Base-by-base conservation (phyloP, 1,139 yeast species). In the Taphrina communis region DNA sequence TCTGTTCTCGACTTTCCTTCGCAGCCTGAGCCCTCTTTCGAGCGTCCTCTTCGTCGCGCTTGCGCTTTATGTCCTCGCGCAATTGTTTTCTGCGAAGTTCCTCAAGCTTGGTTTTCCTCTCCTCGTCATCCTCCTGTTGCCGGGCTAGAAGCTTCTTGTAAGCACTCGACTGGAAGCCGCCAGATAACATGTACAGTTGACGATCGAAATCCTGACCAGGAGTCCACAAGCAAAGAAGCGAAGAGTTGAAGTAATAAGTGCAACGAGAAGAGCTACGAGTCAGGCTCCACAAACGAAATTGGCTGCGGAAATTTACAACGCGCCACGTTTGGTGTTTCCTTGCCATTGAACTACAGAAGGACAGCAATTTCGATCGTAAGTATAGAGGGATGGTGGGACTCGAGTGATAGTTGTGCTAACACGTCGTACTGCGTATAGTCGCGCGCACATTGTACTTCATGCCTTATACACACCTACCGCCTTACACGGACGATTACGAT, bases 41-140 rank as follows among this genome's bases (percentile, higher is more conserved):
- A 11, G 55, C 55, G 25, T 42, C 67, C 44, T 63, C 59, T 41
- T 63, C 67, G 8, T 53, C 67, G 44, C 59, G 67, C 61, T 56
- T 57, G 56, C 67, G 67, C 19, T 57, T 56, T n/a, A 57, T 57
- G 12, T 55, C 61, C 42, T 63, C 67, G 21, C 60, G 53, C 21
- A 63, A 25, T 38, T 63, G 41, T 35, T 53, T 46, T n/a, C 44
- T 42, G 3, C 67, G 60, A 4, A 63, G 56, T 39, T 35, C 61
- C 44, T 63, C 60, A 17, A 63, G 48, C 14, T 53, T 53, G 8
- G 14, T 36, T n/a, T 53, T 25, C 12, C 67, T 53, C 25, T 63
- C 67, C 8, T 36, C 48, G 25, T 63, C 67, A 7, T 46, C 67
- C 36, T 56, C 56, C 35, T 35, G 39, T 14, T 56, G 52, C 25